Conservation (phyloP, 208 protist species). For the Zelonia costaricensis region DNA sequence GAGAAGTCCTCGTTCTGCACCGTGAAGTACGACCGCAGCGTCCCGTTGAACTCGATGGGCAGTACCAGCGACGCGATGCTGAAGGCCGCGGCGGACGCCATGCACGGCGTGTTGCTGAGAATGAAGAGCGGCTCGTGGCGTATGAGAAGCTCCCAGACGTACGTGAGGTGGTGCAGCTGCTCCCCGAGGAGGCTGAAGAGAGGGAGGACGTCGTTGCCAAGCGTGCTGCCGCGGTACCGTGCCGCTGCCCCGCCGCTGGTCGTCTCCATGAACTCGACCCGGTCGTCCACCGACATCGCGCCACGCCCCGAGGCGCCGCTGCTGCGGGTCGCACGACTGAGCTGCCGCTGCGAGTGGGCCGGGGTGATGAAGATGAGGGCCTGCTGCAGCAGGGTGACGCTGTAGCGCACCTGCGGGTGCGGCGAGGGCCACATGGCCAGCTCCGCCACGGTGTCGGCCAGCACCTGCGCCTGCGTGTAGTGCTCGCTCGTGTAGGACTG, state of each 20-base stretch:
- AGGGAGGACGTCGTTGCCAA: slow-evolving; percentile 54
- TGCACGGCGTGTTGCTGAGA: slow-evolving; percentile 78
- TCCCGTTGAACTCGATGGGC: slow-evolving; percentile 74
- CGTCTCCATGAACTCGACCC: slow-evolving; percentile 21
- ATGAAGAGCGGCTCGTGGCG: slow-evolving; percentile 82
- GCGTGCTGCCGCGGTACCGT: slow-evolving; percentile 20
- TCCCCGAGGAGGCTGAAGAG: slow-evolving; percentile 69
- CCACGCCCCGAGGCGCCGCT: slow-evolving; percentile 13
- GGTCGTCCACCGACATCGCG: slow-evolving; percentile 24
- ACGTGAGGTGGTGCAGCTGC: slow-evolving; percentile 77
- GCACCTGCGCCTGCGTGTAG: slow-evolving; percentile 73
- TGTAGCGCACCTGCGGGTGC: slow-evolving; percentile 76
- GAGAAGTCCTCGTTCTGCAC: slow-evolving; percentile 77
- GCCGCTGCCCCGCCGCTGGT: slow-evolving; percentile 15
- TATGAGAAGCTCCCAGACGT: slow-evolving; percentile 83
- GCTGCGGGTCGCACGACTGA: slow-evolving; percentile 24
- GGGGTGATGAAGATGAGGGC: slow-evolving; percentile 75
- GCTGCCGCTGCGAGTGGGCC: slow-evolving; percentile 33
- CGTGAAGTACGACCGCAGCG: slow-evolving; percentile 78
- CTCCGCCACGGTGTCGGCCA: slow-evolving; percentile 64
- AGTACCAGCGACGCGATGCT: slow-evolving; percentile 72
- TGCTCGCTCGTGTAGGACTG: slow-evolving; percentile 59
- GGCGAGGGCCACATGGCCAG: slow-evolving; percentile 78
- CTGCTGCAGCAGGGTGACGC: slow-evolving; percentile 69
- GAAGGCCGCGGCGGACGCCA: slow-evolving; percentile 64